Conservation (phyloP, 805 yeast genomes). For the Wickerhamomyces strasburgensis region DNA sequence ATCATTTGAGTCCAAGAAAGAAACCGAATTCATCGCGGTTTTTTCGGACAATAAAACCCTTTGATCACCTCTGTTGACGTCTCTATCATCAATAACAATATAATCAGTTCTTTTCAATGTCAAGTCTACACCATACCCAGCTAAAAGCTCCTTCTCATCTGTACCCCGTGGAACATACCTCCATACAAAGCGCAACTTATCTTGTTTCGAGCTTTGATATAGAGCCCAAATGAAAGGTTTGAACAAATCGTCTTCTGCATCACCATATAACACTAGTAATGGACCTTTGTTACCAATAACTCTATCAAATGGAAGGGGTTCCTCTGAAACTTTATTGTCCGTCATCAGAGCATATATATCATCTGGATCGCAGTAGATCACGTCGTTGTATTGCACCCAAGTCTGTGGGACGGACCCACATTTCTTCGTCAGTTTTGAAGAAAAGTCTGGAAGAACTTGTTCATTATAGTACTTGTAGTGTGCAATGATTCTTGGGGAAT, state of each 20-base stretch:
- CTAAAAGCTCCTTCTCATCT: slow-evolving; percentile 27
- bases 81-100: slow-evolving; percentile 59
- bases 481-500: slow-evolving; percentile 60
- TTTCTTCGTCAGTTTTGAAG: slow-evolving; percentile 17
- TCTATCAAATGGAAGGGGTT: slow-evolving; percentile 50
- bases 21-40: slow-evolving; percentile 1
- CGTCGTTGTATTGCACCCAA: slow-evolving; percentile 50
- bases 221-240: slow-evolving; percentile 53
- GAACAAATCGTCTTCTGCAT: slow-evolving; percentile 46
- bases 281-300: slow-evolving; percentile 56
- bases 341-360: slow-evolving; percentile 79
- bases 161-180: slow-evolving; percentile 50
- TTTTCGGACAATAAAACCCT: slow-evolving; percentile 15
- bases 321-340: slow-evolving; percentile 20
- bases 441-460: slow-evolving; percentile 27
- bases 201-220: slow-evolving; percentile 52
- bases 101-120: slow-evolving; percentile 64
- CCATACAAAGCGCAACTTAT: slow-evolving; percentile 71
- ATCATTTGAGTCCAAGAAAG: slow-evolving; percentile 20
- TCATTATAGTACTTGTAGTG: slow-evolving; percentile 50
- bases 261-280: slow-evolving; percentile 62
- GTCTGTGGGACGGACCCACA: slow-evolving; percentile 28
- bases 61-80: slow-evolving; percentile 22
- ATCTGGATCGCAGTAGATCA: slow-evolving; percentile 57
- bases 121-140: slow-evolving; percentile 66